Evolutionary conservation across 2,329 filamentous ascomycete species (phyloP), one percentile per base, ranked within the genome.

Genomic region (Alternaria arborescens): DNA sequence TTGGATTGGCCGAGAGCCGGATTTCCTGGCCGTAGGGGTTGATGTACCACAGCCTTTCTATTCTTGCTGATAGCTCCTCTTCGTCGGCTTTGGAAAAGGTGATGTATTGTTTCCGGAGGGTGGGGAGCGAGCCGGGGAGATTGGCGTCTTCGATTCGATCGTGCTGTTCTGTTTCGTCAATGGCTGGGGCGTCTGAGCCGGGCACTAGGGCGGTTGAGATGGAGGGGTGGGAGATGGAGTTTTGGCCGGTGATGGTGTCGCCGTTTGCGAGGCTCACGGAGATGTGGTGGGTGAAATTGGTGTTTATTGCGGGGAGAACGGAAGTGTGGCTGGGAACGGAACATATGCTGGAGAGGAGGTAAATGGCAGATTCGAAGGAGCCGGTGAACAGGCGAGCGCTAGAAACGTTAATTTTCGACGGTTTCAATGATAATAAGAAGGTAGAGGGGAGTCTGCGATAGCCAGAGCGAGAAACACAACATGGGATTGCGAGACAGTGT

Each of bases 21-120:
- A 98, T 97, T 78, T 97, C 94, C 75, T 97, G 93, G n/a, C 94
- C 94, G 77, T 97, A 98, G 0, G 94, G 94, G 73, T 97, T 98
- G 81, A 98, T 98, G 81, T 98, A 98, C 93, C 93, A 98, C 32
- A 98, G 85, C 3, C 94, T 83, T 55, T 89, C 84, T 68, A 98
- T 97, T 28, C 92, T 86, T 0, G 90, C 85, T 0, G 92, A 86
- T 1, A 98, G 83, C 55, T 94, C 91, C 62, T 91, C 88, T 64
- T 93, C 89, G 40, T 87, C 83, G 3, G 71, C 66, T 80, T 98
- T 98, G 72, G 86, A 90, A 76, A 97, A 96, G 5, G 84, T 83
- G 61, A 97, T 93, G 64, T 96, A 92, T 52, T 91, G 92, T 58
- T 91, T 89, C 7, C 94, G 86, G 1, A 98, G 83, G 0, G 88